Base-by-base conservation (phyloP, 495 filamentous ascomycete genomes). In the Talaromyces nanjingensis region DNA sequence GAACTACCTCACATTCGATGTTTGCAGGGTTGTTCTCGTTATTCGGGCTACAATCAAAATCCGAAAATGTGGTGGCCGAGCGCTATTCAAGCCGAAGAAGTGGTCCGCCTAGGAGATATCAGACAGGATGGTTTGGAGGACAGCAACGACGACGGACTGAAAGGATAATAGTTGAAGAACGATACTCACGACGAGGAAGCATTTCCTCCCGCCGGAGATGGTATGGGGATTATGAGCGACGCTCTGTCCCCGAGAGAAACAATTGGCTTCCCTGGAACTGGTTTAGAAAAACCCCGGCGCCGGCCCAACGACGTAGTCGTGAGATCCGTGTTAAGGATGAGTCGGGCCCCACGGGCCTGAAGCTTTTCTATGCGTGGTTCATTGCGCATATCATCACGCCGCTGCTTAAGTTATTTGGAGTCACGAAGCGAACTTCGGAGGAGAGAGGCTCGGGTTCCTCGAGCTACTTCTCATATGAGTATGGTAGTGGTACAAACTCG, bases 81-180 rank as follows among this genome's bases (percentile, higher is more conserved):
- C 37, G 37, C 12, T 16, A 42, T 6, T 42, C 37, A 11, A 6
- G 37, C 14, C 37, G 14, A 16, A 42, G 37, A 42, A 42, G 37
- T 14, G 3, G 4, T 42, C 9, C 37, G 52, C 52, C 25, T 8
- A 22, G 52, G n/a, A 24, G 20, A 54, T 22, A 16, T 42, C 37
- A 27, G 25, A 54, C 18, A 54, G 52, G 52, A 54, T 54, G 52
- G 52, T 54, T 54, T 54, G 52, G 52, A 54, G 52, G 52, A 24
- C n/a, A 18, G 25, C 52, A 54, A 54, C 52, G 52, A 54, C 52
- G 25, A 54, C 52, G 52, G 25, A 54, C 52, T 6, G 27, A 18
- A 58, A 34, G 25, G 12, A 7, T n/a, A 34, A 31, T 34, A n/a
- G 27, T 58, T 18, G 55, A 57, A 57, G 55, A 58, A 58, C 55